Conservation (phyloP, 78 protist genomes). For the Guillardia theta region DNA sequence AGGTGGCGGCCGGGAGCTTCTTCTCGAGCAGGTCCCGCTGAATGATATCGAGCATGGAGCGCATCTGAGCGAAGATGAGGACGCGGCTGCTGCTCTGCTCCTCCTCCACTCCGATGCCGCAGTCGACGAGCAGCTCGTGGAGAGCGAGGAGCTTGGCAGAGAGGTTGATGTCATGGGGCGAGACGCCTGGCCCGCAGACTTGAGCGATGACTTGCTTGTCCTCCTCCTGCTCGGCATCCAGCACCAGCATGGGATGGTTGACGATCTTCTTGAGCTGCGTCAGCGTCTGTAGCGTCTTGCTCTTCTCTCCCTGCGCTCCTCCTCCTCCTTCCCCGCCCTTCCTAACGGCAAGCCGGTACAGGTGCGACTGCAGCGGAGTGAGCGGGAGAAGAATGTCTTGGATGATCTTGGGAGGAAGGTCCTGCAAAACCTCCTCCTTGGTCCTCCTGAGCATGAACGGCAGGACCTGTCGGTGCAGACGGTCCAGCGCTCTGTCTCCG, state of each 20-base stretch:
- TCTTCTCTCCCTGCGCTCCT: neutral
- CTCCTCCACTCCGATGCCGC: slow-evolving; percentile 69
- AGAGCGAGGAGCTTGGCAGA: slow-evolving; percentile 85
- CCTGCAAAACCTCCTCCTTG: slow-evolving; percentile 78
- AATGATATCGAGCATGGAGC: slow-evolving; percentile 78
- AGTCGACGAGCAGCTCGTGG: slow-evolving; percentile 64
- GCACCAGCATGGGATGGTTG: slow-evolving; percentile 88
- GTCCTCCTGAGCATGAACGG: slow-evolving; percentile 94
- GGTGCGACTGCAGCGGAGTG: slow-evolving; percentile 61
- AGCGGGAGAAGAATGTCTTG: slow-evolving; percentile 67
- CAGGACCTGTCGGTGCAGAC: slow-evolving; percentile 85
- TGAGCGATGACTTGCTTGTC: neutral
- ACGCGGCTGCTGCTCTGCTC: slow-evolving; percentile 48
- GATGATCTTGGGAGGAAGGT: slow-evolving; percentile 97
- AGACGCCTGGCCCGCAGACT: too few species aligned
- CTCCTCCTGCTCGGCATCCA: slow-evolving; percentile 52
- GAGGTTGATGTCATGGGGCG: slow-evolving; percentile 44
- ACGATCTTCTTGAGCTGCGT: slow-evolving; percentile 81
- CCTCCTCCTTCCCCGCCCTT: too few species aligned
- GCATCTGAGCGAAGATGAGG: slow-evolving; percentile 85
- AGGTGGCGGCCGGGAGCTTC: slow-evolving; percentile 76
- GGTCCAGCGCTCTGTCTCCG: slow-evolving; percentile 68
- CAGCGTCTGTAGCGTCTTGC: slow-evolving; percentile 55
- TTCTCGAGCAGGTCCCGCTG: slow-evolving; percentile 68
- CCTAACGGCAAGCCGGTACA: too few species aligned